Conservation (phyloP, 1,139 yeast genomes). For the Taphrina sp. region DNA sequence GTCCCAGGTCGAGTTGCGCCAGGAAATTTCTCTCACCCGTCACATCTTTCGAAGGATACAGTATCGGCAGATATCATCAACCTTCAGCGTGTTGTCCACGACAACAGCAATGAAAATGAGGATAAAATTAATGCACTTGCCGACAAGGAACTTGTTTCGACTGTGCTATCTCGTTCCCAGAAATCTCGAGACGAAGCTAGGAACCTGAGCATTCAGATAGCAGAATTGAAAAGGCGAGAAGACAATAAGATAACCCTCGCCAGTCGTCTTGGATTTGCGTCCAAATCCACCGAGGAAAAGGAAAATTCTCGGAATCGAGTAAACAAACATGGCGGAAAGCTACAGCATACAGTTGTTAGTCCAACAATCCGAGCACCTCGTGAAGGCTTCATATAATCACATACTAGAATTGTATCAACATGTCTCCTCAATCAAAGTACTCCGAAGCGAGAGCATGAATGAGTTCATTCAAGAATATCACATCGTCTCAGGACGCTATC, state of each 20-base stretch:
- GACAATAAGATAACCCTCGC: not conserved
- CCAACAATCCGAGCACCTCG: constrained; percentile 24
- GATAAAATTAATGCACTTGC: constrained; percentile 21
- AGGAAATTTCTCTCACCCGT: constrained; percentile 5
- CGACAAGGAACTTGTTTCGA: constrained; percentile 17
- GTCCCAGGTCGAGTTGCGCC: not conserved
- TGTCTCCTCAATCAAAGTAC: no score
- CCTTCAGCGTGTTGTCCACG: not conserved
- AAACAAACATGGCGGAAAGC: not conserved
- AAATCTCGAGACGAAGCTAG: constrained; percentile 30
- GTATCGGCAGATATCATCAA: not conserved
- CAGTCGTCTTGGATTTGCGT: not conserved
- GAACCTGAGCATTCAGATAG: constrained; percentile 13
- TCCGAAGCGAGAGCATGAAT: no score
- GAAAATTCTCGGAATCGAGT: constrained; percentile 2
- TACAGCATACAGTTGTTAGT: constrained; percentile 13
- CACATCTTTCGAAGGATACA: no score
- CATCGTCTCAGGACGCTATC: no score
- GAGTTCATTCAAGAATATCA: no score
- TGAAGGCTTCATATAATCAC: constrained; percentile 19
- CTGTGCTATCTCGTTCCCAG: constrained; percentile 15
- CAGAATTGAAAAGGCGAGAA: constrained; percentile 20
- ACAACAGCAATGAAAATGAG: not conserved
- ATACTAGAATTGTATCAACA: no score
- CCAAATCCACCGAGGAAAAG: not conserved